Percentiles rank a stretch among this genome's conserved stretches.
Evolutionary conservation across 805 yeast genomes (phyloP).

Genomic region (Brettanomyces anomalus): DNA sequence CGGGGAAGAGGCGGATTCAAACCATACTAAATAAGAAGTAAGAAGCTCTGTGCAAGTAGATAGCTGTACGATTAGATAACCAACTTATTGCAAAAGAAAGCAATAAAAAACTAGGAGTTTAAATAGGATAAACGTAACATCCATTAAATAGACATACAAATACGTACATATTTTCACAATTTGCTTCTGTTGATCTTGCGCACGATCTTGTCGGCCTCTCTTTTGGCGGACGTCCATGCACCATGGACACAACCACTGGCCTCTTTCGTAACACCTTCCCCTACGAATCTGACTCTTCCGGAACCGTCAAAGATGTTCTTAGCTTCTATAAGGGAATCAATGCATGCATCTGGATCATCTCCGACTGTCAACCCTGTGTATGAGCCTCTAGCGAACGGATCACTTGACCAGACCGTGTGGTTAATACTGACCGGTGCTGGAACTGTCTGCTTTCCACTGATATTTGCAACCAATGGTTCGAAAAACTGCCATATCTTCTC

Average conservation of each 20-base stretch:
- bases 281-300: slow-evolving; percentile 42
- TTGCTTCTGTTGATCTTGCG: slow-evolving; percentile 16
- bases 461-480: slow-evolving; percentile 31
- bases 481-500: slow-evolving; percentile 36
- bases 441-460: slow-evolving; percentile 17
- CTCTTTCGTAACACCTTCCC: slow-evolving; percentile 43
- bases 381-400: slow-evolving; percentile 45
- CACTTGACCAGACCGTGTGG: slow-evolving; percentile 40
- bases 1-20: slow-evolving; percentile 26
- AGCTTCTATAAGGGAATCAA: slow-evolving; percentile 30
- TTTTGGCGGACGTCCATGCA: slow-evolving; percentile 41
- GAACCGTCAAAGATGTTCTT: slow-evolving; percentile 31
- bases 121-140: no score
- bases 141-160: neutral
- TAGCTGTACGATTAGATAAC: no score
- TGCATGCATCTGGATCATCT: slow-evolving; percentile 19
- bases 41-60: no score
- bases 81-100: neutral
- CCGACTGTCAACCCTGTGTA: slow-evolving; percentile 24
- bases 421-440: slow-evolving; percentile 18
- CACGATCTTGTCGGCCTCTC: slow-evolving; percentile 32
- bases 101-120: no score
- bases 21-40: slow-evolving; percentile 27
- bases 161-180: slow-evolving; percentile 8
- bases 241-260: slow-evolving; percentile 56